Conservation (phyloP, 176 grass and related monocot species). For the Phoenix dactylifera region DNA sequence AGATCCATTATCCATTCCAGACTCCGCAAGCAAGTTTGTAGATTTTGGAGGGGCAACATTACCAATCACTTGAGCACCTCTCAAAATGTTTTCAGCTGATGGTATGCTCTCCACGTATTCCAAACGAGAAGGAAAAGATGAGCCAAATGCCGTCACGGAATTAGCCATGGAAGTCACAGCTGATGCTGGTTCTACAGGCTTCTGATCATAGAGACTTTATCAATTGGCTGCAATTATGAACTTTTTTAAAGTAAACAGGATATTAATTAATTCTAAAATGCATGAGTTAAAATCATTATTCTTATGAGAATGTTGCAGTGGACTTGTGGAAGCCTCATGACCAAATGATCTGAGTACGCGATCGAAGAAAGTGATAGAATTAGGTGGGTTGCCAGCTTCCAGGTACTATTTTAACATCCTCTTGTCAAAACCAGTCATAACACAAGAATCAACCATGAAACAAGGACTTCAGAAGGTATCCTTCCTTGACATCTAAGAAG, state of each 20-base stretch:
- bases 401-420: no score
- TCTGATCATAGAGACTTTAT: constrained; percentile 81
- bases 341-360: no score
- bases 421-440: no score
- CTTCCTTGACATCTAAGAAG: no score
- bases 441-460: no score
- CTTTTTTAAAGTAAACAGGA: neutral
- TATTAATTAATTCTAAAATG: no score
- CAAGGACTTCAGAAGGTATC: no score
- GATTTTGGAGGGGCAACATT: constrained; percentile 62
- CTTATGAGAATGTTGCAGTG: neutral
- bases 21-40: no score
- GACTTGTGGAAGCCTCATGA: no score
- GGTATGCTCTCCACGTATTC: constrained; percentile 46
- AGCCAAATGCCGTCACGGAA: constrained; percentile 21
- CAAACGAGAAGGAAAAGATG: constrained; percentile 56
- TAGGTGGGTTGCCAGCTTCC: no score
- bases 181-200: constrained; percentile 69
- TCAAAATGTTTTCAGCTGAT: constrained; percentile 31
- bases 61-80: constrained; percentile 35
- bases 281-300: neutral
- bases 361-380: no score
- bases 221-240: constrained; percentile 39
- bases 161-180: constrained; percentile 24
- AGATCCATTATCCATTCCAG: constrained; percentile 52